Percentiles rank a stretch among this genome's conserved stretches.
phyloP scores from a whole-genome alignment of 768 basidiomycete species.

The Tylopilus intermedius region DNA sequence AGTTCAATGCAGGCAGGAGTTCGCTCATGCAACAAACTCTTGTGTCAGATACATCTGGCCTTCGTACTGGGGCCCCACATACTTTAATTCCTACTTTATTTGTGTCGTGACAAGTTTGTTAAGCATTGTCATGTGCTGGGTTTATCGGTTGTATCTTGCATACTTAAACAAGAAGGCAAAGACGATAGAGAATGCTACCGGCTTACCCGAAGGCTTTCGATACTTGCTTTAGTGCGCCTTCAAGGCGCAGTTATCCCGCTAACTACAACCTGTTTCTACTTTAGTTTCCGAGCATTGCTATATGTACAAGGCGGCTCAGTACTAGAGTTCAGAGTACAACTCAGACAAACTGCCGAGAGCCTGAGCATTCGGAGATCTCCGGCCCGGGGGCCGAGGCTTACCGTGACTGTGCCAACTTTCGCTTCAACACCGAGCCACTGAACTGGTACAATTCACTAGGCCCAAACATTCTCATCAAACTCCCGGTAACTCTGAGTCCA shows the following conservation, averaged over 20 bases:
- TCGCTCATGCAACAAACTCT: not conserved
- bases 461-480: not conserved
- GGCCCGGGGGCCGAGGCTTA: too few relatives aligned
- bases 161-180: conserved; percentile 37
- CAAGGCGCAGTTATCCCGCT: not conserved
- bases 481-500: not conserved
- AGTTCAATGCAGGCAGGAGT: not conserved
- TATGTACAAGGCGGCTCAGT: not conserved
- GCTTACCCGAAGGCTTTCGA: conserved; percentile 36
- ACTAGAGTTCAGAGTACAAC: too few relatives aligned
- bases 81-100: conserved; percentile 67
- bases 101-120: conserved; percentile 55
- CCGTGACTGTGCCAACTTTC: too few relatives aligned
- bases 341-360: too few relatives aligned
- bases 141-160: conserved; percentile 41
- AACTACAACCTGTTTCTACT: too few relatives aligned
- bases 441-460: not conserved
- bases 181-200: conserved; percentile 33
- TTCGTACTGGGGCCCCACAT: conserved; percentile 61
- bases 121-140: conserved; percentile 44
- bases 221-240: conserved; percentile 36
- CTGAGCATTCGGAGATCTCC: too few relatives aligned
- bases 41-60: conserved; percentile 58
- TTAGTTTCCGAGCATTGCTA: too few relatives aligned
- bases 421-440: not conserved